Base-by-base conservation (phyloP, 2,329 filamentous ascomycete species). In the Botrytis byssoidea region DNA sequence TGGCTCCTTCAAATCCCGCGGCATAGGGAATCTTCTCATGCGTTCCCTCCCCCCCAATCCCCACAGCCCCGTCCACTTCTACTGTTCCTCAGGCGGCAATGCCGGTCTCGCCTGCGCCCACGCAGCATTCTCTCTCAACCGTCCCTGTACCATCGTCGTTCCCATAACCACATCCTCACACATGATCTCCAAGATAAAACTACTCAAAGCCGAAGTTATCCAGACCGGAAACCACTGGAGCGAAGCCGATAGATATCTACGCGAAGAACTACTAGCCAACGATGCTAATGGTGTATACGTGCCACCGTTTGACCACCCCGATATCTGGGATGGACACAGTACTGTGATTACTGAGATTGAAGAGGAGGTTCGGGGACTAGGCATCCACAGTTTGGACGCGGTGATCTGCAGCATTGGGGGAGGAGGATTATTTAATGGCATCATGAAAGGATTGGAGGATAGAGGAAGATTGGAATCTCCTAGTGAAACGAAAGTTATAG, bases 1-100 rank as follows among this genome's bases (percentile, higher is more conserved):
- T 7, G 92, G 92, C 76, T 94, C 92, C 46, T 97, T 96, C 88
- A 95, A 97, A 82, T 94, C 92, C 66, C 87, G 89, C 77, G 92
- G 92, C 48, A 89, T 95, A 76, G 92, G 92, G 67, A 88, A 92
- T 82, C 87, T 92, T 80, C 90, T 93, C 80, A 85, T 90, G 67
- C 84, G 85, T 76, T 81, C 85, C 73, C 79, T 83, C 1, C 42
- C 42, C 44, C 42, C 71, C 4, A 64, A 66, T 73, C 59, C 76
- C 72, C 75, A 55, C 69, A 84, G 42, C 79, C 81, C 73, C 81
- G 83, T 86, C 3, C 92, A 93, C 84, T 95, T 95, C 86, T 96
- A 93, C 84, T 92, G 88, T 79, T 92, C 91, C 20, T 93, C 90
- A 3, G 93, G 93, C 74, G 94, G 94, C 73, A 97, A 97, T 80